Base-by-base conservation (phyloP, 805 yeast genomes). In the Hyphopichia homilentoma region DNA sequence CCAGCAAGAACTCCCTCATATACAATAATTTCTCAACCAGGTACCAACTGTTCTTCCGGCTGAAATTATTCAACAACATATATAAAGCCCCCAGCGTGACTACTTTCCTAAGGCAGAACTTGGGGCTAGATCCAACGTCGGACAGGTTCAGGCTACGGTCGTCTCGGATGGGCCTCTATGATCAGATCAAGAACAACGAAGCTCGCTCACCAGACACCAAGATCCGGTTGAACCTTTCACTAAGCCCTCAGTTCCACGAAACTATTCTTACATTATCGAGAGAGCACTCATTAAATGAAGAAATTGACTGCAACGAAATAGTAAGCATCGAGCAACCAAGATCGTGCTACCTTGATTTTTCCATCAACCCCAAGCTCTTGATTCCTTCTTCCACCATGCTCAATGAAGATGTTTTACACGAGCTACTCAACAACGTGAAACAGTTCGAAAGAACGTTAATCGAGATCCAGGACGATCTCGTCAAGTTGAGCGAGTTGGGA, bases 401-500 rank as follows among this genome's bases (percentile, higher is more conserved):
- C 32, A 50, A 45, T 27, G 53, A 50, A 12, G 65, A 59, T 20
- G 45, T 59, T 7, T 39, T 62, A 32, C 53, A 54, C n/a, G 82
- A 79, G 14, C 65, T 79, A 27, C 65, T 65, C 38, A 77, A 78
- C 25, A 87, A 81, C 43, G 81, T 84, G 45, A 62, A 59, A 33
- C 45, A 53, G 25, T 55, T 73, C 35, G 68, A 71, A 40, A 43
- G 50, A 15, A 63, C 67, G 36, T 48, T 74, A 21, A 64, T 60
- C 13, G 67, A 63, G 22, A 57, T 79, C 20, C 55, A 65, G 40
- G 50, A 59, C 15, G 73, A 71, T 39, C 58, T 77, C 29, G 44
- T 58, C 25, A 49, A 51, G 27, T 62, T 77, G 23, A 62, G 77
- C 37, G 74, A 77, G 19, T 73, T 80, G 35, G 93, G 93, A 2